Evolutionary conservation across 1,139 yeast genomes (phyloP).

Genomic region (Arxiozyma bovina): DNA sequence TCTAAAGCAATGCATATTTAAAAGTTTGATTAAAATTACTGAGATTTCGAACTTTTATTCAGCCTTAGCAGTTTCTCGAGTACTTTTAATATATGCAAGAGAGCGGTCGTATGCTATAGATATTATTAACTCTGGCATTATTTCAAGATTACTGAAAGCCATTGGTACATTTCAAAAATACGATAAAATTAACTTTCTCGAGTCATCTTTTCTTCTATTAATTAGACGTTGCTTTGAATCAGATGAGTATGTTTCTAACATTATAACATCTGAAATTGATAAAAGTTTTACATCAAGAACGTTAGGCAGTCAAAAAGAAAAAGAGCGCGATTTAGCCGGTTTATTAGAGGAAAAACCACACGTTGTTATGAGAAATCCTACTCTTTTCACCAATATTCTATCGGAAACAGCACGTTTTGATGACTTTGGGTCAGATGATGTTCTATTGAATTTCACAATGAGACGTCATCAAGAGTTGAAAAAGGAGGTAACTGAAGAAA

Average conservation of each 20-base stretch:
- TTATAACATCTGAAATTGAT: slow-evolving; percentile 43
- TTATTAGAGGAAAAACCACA: slow-evolving; percentile 49
- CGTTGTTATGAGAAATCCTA: slow-evolving; percentile 52
- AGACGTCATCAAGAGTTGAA: slow-evolving; percentile 11
- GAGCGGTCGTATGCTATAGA: slow-evolving; percentile 35
- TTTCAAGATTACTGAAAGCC: slow-evolving; percentile 31
- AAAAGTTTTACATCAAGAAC: slow-evolving; percentile 34
- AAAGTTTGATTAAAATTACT: slow-evolving; percentile 35
- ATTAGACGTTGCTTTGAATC: slow-evolving; percentile 68
- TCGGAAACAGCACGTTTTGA: slow-evolving; percentile 43
- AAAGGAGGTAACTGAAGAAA: slow-evolving; percentile 19
- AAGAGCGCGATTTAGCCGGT: slow-evolving; percentile 41
- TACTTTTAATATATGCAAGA: slow-evolving; percentile 47
- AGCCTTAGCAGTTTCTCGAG: slow-evolving; percentile 44
- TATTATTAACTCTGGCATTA: slow-evolving; percentile 39
- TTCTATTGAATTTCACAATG: slow-evolving; percentile 21
- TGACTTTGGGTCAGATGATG: slow-evolving; percentile 38
- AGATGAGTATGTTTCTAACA: slow-evolving; percentile 39
- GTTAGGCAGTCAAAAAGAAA: slow-evolving; percentile 25
- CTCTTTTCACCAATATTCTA: slow-evolving; percentile 45
- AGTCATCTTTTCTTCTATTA: slow-evolving; percentile 39
- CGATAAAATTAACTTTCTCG: slow-evolving; percentile 29
- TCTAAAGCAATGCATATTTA: slow-evolving; percentile 36
- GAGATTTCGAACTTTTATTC: slow-evolving; percentile 38
- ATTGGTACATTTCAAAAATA: slow-evolving; percentile 28